A percentile compares a stretch with the other conserved stretches of the same genome.
Conservation (phyloP, 768 basidiomycete genomes). For the Filobasidium wieringae region DNA sequence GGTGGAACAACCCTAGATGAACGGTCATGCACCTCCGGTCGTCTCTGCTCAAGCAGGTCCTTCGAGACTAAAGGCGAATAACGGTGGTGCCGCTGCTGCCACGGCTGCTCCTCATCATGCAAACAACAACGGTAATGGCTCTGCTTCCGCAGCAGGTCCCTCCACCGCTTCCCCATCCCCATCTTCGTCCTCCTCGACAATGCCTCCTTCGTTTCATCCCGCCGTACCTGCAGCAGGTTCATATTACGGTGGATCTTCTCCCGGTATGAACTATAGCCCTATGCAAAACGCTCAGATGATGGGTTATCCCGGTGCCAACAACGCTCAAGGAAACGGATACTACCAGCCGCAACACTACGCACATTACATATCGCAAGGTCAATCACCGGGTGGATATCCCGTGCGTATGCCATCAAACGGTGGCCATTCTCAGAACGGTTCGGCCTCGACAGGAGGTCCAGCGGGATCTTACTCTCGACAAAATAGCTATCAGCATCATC, state of each 20-base stretch:
- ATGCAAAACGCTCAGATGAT: not conserved
- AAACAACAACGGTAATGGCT: not conserved
- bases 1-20: not conserved
- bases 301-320: too few relatives aligned
- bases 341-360: not conserved
- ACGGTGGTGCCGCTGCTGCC: not conserved
- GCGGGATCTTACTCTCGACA: slow-evolving; percentile 2
- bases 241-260: too few relatives aligned
- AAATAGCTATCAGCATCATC: not conserved
- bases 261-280: not conserved
- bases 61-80: not conserved
- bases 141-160: not conserved
- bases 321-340: not conserved
- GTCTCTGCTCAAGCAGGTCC: not conserved
- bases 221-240: too few relatives aligned
- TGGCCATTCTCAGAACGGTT: not conserved
- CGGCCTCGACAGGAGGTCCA: not conserved
- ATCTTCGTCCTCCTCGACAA: not conserved
- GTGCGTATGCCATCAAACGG: not conserved
- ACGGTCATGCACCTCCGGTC: not conserved
- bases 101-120: not conserved
- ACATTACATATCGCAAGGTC: not conserved
- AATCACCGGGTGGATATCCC: not conserved
- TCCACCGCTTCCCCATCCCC: not conserved
- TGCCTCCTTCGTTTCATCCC: not conserved